phyloP scores from a whole-genome alignment of 2,329 filamentous ascomycete genomes.

The Madurella fahalii region DNA sequence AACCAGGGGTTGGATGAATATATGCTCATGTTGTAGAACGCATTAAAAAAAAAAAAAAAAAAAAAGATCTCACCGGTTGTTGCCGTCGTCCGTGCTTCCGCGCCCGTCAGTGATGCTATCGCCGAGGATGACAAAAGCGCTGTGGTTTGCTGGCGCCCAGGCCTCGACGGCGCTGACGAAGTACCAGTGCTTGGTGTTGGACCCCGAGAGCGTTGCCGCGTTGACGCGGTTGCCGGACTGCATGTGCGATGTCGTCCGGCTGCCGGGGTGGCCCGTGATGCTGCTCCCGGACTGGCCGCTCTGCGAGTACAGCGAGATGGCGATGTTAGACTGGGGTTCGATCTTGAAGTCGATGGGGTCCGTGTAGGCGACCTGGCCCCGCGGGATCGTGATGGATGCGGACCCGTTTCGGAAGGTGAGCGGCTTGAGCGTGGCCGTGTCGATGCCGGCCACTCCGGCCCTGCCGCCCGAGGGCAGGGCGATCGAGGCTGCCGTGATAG shows the following conservation, averaged over 20 bases:
- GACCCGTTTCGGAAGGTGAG: slow-evolving; percentile 56
- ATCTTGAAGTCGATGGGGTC: slow-evolving; percentile 57
- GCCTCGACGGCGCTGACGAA: slow-evolving; percentile 59
- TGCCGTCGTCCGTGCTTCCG: slow-evolving; percentile 56
- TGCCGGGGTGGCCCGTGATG: slow-evolving; percentile 63
- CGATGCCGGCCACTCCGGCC: slow-evolving; percentile 50
- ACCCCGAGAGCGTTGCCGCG: slow-evolving; percentile 42
- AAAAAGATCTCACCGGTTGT: slow-evolving; percentile 47
- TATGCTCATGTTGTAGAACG: too few relatives aligned
- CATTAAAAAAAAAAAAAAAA: too few relatives aligned
- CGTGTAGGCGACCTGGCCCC: slow-evolving; percentile 55
- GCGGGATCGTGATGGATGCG: slow-evolving; percentile 47
- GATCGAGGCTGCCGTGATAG: slow-evolving; percentile 56
- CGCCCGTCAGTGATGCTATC: slow-evolving; percentile 66
- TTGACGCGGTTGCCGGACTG: slow-evolving; percentile 53
- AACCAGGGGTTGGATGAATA: background rate
- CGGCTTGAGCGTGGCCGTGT: slow-evolving; percentile 46
- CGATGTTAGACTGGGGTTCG: slow-evolving; percentile 48
- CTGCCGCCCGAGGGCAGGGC: slow-evolving; percentile 51
- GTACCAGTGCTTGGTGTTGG: slow-evolving; percentile 46
- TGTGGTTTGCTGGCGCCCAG: slow-evolving; percentile 40
- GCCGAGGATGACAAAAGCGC: slow-evolving; percentile 53
- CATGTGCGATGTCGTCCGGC: slow-evolving; percentile 59
- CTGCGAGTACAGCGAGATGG: slow-evolving; percentile 55
- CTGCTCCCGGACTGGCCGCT: slow-evolving; percentile 51